A percentile compares a stretch with the other conserved stretches of the same genome.
These are phyloP conservation scores for Chrysoporthe deuterocubensis DNA, from an alignment of 2,329 filamentous ascomycete genomes.

Conservation along the genomic window DNA sequence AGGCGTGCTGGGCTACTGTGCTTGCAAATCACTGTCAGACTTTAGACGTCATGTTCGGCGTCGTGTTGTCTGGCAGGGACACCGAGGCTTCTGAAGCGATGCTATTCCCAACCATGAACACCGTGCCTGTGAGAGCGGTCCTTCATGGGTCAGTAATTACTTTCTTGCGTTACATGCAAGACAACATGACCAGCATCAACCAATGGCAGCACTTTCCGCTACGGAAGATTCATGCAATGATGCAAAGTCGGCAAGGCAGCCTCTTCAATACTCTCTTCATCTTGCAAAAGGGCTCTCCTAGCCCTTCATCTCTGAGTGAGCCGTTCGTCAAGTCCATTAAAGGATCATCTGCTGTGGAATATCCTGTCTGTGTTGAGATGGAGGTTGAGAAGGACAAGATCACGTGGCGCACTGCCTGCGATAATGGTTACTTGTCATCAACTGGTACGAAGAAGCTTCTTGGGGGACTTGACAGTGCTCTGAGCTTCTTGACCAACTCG, in stretches of 20 bases:
- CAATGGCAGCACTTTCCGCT: slow-evolving; percentile 79
- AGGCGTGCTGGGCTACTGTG: slow-evolving; percentile 75
- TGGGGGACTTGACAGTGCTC: slow-evolving; percentile 59
- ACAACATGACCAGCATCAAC: slow-evolving; percentile 67
- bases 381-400: slow-evolving; percentile 62
- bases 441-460: slow-evolving; percentile 57
- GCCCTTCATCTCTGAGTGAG: neutral
- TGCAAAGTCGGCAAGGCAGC: slow-evolving; percentile 51
- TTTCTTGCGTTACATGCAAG: slow-evolving; percentile 75
- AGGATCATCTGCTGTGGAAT: slow-evolving; percentile 73
- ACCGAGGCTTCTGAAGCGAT: slow-evolving; percentile 68
- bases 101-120: slow-evolving; percentile 93
- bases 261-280: slow-evolving; percentile 64
- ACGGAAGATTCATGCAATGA: slow-evolving; percentile 53
- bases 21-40: slow-evolving; percentile 65
- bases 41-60: slow-evolving; percentile 80
- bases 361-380: slow-evolving; percentile 81
- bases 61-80: slow-evolving; percentile 84
- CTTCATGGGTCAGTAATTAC: slow-evolving; percentile 69
- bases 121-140: slow-evolving; percentile 73
- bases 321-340: slow-evolving; percentile 65
- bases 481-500: slow-evolving; percentile 58
- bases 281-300: slow-evolving; percentile 47
- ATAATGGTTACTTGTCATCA: slow-evolving; percentile 56
- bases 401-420: slow-evolving; percentile 74